Evolutionary conservation across 2,329 filamentous ascomycete genomes (phyloP).

Genomic region (Neonectria punicea): DNA sequence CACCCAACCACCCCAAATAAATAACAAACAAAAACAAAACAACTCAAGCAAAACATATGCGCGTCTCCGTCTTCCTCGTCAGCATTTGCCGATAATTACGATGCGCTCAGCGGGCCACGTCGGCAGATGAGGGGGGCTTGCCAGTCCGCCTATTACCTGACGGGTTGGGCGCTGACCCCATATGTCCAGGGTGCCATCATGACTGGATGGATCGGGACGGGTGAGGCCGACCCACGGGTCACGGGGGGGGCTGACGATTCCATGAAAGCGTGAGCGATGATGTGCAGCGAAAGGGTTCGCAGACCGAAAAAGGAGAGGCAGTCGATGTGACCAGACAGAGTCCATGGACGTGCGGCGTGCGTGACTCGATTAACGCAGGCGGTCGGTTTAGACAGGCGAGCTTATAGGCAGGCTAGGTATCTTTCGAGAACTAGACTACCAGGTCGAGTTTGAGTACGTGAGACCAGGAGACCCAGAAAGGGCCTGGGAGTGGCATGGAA

Average conservation of each 20-base stretch:
- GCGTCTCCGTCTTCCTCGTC: background rate
- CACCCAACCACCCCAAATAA: slow-evolving; percentile 17
- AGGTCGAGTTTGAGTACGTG: background rate
- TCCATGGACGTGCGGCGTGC: slow-evolving; percentile 9
- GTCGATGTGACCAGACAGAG: slow-evolving; percentile 1
- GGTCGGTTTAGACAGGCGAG: slow-evolving; percentile 1
- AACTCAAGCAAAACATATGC: background rate
- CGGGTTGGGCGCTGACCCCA: slow-evolving; percentile 11
- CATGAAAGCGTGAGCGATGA: slow-evolving; percentile 9
- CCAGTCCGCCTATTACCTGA: slow-evolving; percentile 9
- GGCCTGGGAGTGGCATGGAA: background rate
- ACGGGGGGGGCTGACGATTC: slow-evolving; percentile 3
- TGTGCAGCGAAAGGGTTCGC: slow-evolving; percentile 14
- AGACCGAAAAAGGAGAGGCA: slow-evolving; percentile 4
- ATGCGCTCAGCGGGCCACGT: slow-evolving; percentile 12
- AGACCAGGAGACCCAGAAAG: background rate
- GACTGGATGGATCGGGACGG: background rate
- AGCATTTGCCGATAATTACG: background rate
- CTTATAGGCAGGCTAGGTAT: slow-evolving; percentile 4
- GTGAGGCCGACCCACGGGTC: slow-evolving; percentile 2
- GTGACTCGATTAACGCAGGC: slow-evolving; percentile 9
- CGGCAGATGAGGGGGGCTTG: slow-evolving; percentile 6
- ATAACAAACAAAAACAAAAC: slow-evolving; percentile 2
- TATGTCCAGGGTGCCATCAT: slow-evolving; percentile 6
- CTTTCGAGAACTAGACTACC: slow-evolving; percentile 2